A percentile compares a stretch with the other conserved stretches of the same genome.
Conservation (phyloP, 495 filamentous ascomycete genomes). For the Penicillium macrosclerotiorum region DNA sequence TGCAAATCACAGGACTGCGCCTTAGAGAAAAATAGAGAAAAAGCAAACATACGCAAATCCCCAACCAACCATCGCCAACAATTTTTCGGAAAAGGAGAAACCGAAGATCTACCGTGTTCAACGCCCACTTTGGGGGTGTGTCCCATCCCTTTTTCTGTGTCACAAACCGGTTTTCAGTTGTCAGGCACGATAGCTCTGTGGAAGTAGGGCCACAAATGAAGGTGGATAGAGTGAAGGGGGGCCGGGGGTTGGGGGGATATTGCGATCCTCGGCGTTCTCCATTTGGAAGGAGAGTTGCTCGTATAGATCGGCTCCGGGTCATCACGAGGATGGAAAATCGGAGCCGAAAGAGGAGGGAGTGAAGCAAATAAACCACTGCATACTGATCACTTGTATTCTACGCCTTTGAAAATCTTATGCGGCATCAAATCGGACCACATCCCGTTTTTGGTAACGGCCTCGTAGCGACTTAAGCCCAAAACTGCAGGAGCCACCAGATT, state of each 20-base stretch:
- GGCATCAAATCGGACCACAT: too few relatives aligned
- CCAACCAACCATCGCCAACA: neutral
- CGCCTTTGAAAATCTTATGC: too few relatives aligned
- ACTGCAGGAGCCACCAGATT: neutral
- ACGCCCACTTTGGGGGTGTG: neutral
- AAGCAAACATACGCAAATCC: neutral
- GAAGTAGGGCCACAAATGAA: neutral
- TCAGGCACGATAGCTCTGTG: neutral
- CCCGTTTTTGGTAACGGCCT: too few relatives aligned
- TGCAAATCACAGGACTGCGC: constrained; percentile 3
- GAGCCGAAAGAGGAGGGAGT: neutral
- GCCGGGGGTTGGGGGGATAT: neutral
- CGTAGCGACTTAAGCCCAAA: neutral
- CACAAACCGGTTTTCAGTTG: neutral
- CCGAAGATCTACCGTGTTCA: constrained; percentile 1
- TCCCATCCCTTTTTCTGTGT: neutral
- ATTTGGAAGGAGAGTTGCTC: constrained; percentile 1
- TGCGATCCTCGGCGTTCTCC: neutral
- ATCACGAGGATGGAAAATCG: neutral
- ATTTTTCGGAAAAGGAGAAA: neutral
- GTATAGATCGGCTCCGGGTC: neutral
- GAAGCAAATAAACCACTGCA: neutral
- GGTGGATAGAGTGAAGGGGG: neutral
- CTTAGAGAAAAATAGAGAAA: constrained; percentile 1
- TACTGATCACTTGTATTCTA: neutral